Conservation (phyloP, 2,329 filamentous ascomycete genomes). For the Huntiella abstrusa region DNA sequence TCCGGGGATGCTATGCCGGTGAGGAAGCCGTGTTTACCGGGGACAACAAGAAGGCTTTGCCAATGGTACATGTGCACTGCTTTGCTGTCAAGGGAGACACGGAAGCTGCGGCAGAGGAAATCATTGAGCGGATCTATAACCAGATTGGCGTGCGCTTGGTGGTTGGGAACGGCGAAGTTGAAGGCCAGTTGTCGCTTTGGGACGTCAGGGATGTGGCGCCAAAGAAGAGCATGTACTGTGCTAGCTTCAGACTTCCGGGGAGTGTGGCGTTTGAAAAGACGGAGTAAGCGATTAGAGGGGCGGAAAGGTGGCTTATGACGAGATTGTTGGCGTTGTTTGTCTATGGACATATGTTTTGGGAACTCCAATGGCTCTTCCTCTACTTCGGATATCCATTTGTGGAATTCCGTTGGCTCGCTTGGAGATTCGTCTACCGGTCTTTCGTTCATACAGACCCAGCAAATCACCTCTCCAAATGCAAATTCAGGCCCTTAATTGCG, state of each 20-base stretch:
- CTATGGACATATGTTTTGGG: too few relatives aligned
- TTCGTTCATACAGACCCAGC: too few relatives aligned
- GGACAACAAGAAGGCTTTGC: constrained; percentile 40
- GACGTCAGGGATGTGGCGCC: constrained; percentile 79
- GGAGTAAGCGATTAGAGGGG: not conserved
- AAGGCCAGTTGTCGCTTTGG: constrained; percentile 35
- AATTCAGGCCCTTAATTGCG: too few relatives aligned
- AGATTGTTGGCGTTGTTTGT: too few relatives aligned
- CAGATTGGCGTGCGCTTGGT: constrained; percentile 21
- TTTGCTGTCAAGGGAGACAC: constrained; percentile 68
- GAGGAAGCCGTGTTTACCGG: constrained; percentile 48
- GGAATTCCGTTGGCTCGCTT: too few relatives aligned
- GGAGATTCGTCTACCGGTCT: too few relatives aligned
- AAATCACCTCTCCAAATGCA: too few relatives aligned
- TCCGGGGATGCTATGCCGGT: constrained; percentile 64
- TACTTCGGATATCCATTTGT: too few relatives aligned
- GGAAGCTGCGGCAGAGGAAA: constrained; percentile 37
- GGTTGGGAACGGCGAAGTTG: constrained; percentile 26
- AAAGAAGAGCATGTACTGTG: constrained; percentile 92
- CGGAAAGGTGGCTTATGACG: too few relatives aligned
- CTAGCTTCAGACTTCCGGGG: constrained; percentile 66
- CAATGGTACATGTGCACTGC: constrained; percentile 84
- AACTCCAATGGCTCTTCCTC: too few relatives aligned
- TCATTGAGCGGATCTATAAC: constrained; percentile 23
- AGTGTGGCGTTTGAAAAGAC: constrained; percentile 56